Conservation (phyloP, 129 eudicot genomes). For the carrot (Daucus carota) region DNA sequence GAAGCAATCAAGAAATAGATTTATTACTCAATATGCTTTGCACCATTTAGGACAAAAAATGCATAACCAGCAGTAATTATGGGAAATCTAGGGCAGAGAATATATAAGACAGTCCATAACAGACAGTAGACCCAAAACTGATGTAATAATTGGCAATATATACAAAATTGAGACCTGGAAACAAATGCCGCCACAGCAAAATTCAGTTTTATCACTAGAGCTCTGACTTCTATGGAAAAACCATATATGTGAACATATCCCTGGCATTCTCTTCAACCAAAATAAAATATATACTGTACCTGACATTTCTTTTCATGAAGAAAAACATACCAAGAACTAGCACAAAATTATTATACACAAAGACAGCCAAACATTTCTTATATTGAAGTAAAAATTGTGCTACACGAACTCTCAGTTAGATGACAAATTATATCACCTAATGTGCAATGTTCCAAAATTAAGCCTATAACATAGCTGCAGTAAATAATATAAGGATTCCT, state of each 20-base stretch:
- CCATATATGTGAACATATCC: no score
- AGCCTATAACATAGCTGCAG: background rate
- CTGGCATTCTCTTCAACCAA: background rate
- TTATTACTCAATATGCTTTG: background rate
- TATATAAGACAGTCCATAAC: background rate
- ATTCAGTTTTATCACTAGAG: background rate
- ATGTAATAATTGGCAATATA: no score
- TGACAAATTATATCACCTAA: background rate
- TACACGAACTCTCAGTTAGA: background rate
- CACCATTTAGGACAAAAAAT: background rate
- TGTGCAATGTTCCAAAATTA: background rate
- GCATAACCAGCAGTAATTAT: background rate
- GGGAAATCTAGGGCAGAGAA: background rate
- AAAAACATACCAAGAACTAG: background rate
- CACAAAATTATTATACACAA: background rate
- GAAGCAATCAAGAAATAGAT: no score
- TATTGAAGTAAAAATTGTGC: background rate
- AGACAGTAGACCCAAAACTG: background rate
- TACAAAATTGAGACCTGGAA: background rate
- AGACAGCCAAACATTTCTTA: background rate
- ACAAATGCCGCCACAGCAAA: background rate
- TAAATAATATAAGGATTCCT: background rate
- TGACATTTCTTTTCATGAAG: background rate
- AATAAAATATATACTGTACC: background rate
- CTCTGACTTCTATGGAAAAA: background rate